Evolutionary conservation across 2,329 filamentous ascomycete genomes (phyloP), one percentile per base, ranked within the genome.

Genomic region (Colletotrichum paranaense): DNA sequence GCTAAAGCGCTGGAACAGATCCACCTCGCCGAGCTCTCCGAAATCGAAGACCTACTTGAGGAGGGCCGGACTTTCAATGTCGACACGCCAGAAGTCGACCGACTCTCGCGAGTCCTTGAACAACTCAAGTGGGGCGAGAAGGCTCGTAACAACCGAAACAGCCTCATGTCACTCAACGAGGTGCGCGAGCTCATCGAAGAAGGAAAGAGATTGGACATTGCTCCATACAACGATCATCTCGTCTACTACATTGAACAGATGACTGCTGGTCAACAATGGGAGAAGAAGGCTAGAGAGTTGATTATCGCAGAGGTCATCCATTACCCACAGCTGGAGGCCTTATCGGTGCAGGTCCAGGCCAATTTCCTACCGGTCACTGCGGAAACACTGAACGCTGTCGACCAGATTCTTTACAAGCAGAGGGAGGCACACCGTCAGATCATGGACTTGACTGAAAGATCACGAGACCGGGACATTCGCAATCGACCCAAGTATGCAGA

Each of bases 401-500:
- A 99, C 78, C 93, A 95, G 62, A 98, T 98, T 68, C 86, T 99
- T 71, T 95, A 95, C 81, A 98, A 98, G 83, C 97, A 99, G 81
- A 92, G 97, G 24, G 97, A 98, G 80, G 95, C 95, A 0, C 95
- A 98, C 79, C 92, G 94, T 19, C 93, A 95, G 78, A 97, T 99
- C 67, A 85, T 95, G 62, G 93, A 93, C 49, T 85, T 99, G 11
- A 95, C 93, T 46, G 91, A 96, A 72, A 91, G 92, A 69, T 96
- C 93, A 75, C 93, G 92, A 76, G 88, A 95, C 46, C 85, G 88
- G 0, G 93, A 98, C 77, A 92, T 95, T 78, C 89, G 90, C 53
- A 92, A 95, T 77, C 90, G 97, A 30, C 97, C 97, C 0, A 93
- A 92, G 78, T 99, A 98, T 80, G 87, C 90, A 46, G 96, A 98